Percentiles rank a stretch among this genome's conserved stretches.
These are phyloP conservation scores for Kluyveromyces siamensis DNA, from an alignment of 805 yeast species.

Conservation along the genomic window DNA sequence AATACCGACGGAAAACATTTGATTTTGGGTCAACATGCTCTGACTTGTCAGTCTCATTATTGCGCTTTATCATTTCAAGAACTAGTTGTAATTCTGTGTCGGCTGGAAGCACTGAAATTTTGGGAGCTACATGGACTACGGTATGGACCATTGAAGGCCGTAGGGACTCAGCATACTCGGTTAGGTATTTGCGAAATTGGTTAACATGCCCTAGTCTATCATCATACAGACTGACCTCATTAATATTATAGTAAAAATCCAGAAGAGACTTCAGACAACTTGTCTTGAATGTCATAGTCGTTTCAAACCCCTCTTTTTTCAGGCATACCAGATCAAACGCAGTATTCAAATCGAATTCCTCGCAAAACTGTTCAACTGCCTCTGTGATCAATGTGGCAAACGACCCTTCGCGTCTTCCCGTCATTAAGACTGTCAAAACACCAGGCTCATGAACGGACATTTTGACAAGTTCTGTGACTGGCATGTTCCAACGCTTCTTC, in stretches of 20 bases:
- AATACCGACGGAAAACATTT: background rate
- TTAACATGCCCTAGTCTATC: slow-evolving; percentile 33
- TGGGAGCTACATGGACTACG: slow-evolving; percentile 6
- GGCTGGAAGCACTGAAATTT: slow-evolving; percentile 1
- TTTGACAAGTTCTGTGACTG: slow-evolving; percentile 30
- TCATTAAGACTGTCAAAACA: slow-evolving; percentile 33
- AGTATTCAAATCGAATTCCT: slow-evolving; percentile 12
- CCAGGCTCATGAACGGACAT: slow-evolving; percentile 30
- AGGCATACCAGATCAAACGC: slow-evolving; percentile 36
- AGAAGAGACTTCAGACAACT: slow-evolving; percentile 31
- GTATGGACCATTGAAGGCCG: slow-evolving; percentile 5
- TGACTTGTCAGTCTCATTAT: background rate
- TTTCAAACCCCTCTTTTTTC: slow-evolving; percentile 24
- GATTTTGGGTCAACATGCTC: background rate
- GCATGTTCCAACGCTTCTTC: slow-evolving; percentile 35
- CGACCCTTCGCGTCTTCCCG: slow-evolving; percentile 32
- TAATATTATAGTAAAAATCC: slow-evolving; percentile 22
- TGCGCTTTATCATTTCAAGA: background rate
- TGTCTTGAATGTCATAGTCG: slow-evolving; percentile 31
- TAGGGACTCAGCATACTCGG: slow-evolving; percentile 12
- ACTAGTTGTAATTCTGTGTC: slow-evolving; percentile 1
- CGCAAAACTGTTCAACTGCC: slow-evolving; percentile 18
- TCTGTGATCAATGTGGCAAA: slow-evolving; percentile 21
- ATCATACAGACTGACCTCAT: slow-evolving; percentile 36
- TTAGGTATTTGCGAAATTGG: slow-evolving; percentile 27